These are phyloP conservation scores for Hyphodiscus sp. DNA, from an alignment of 2,329 filamentous ascomycete species.

Conservation along the genomic window DNA sequence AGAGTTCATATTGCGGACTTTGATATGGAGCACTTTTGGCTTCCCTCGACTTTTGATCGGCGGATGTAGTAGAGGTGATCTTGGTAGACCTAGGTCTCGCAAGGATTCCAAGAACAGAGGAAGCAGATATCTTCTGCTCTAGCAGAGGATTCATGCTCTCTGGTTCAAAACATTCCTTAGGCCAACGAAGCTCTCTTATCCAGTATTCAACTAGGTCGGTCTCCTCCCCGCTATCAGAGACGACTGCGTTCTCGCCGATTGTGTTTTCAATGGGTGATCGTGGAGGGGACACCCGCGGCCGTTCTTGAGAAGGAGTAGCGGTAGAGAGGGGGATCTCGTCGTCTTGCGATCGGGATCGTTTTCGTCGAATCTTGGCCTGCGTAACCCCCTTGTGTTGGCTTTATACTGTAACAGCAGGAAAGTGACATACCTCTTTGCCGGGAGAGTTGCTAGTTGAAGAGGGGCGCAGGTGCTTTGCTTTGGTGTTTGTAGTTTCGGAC, in stretches of 20 bases:
- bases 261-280: slow-evolving; percentile 6
- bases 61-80: slow-evolving; percentile 10
- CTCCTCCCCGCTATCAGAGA: slow-evolving; percentile 10
- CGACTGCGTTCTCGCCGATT: slow-evolving; percentile 10
- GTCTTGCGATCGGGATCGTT: slow-evolving; percentile 1
- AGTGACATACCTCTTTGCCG: neutral
- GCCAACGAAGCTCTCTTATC: slow-evolving; percentile 22
- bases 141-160: slow-evolving; percentile 1
- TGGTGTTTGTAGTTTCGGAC: too few species aligned
- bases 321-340: neutral
- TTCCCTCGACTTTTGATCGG: slow-evolving; percentile 33
- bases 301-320: slow-evolving; percentile 15
- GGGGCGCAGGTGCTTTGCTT: neutral
- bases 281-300: slow-evolving; percentile 11
- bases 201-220: slow-evolving; percentile 26
- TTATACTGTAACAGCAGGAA: neutral
- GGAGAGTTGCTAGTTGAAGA: neutral
- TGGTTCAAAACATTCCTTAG: slow-evolving; percentile 24
- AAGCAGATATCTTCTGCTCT: neutral
- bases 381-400: neutral
- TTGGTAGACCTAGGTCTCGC: neutral
- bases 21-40: slow-evolving; percentile 33
- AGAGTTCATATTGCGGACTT: slow-evolving; percentile 21
- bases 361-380: neutral
- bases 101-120: neutral